Evolutionary conservation across 179 eudicot genomes (phyloP).

Genomic region (Beta lomatogona): DNA sequence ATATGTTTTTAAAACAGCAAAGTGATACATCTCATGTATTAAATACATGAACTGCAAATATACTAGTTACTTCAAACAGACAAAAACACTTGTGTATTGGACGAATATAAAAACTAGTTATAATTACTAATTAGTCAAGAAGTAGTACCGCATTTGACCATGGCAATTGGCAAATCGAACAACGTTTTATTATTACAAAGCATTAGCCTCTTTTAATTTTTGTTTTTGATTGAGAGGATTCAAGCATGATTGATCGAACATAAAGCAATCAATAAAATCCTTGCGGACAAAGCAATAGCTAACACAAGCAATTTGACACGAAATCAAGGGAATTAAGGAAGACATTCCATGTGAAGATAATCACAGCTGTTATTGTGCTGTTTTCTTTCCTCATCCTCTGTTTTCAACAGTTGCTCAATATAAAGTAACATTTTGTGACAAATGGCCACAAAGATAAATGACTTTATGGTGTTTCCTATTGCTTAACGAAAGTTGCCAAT

Average conservation of each 20-base stretch:
- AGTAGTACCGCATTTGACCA: no score
- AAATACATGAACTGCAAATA: no score
- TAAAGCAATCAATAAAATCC: constrained; percentile 2
- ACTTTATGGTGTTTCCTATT: not conserved
- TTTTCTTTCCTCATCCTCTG: not conserved
- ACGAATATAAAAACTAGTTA: no score
- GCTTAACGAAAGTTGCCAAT: constrained; percentile 18
- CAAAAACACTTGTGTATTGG: no score
- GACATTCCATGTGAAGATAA: constrained; percentile 12
- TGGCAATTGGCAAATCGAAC: no score
- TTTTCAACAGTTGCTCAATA: not conserved
- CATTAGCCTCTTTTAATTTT: no score
- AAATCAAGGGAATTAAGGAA: not conserved
- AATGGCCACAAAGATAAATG: not conserved
- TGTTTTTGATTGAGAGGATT: no score
- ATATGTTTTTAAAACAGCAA: no score
- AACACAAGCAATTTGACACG: not conserved
- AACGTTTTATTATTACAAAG: no score
- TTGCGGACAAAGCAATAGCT: not conserved
- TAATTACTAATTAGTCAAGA: no score
- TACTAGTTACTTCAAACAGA: no score
- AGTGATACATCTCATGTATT: no score
- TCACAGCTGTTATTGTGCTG: constrained; percentile 3
- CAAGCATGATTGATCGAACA: not conserved
- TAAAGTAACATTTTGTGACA: not conserved